Evolutionary conservation across 2,329 filamentous ascomycete species (phyloP), one percentile per base, ranked within the genome.

Genomic region (Stachybotrys elegans): DNA sequence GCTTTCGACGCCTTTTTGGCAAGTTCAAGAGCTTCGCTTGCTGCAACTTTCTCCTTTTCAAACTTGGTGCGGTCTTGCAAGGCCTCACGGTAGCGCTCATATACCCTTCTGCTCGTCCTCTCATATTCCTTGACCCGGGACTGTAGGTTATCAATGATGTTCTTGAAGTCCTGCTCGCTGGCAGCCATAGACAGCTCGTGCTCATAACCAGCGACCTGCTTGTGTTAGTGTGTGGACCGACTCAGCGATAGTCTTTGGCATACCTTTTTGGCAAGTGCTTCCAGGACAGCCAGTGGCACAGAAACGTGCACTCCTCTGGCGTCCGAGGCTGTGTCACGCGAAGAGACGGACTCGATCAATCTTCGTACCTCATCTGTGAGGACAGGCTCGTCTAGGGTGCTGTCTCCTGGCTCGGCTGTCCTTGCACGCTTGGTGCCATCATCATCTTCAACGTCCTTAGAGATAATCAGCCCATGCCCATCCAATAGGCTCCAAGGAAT

Each of bases 31-130:
- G 59, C 42, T 5, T 56, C 51, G 1, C 63, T 63, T 0, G 67
- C 59, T 35, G 73, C 67, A 31, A 67, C 60, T 40, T 69, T 69
- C 23, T 79, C 66, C 17, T 59, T 64, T 51, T 79, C 69, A 32
- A 73, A 75, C 5, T 52, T 54, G 25, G 64, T 66, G 25, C 76
- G 72, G 19, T 82, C 78, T 45, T 71, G 61, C 5, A 80, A 57
- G 3, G 78, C 75, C 13, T 65, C 65, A 50, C 74, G 70, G 45
- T 72, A 73, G 35, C 67, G 68, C 7, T 62, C 57, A 40, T 78
- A 71, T 4, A 79, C 68, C 6, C 60, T 59, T 19, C 63, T 61
- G 3, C 72, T 57, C 2, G 73, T 73, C 19, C 61, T 62, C 40
- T 70, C 61, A 42, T 73, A 67, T 16, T 72, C 72, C 22, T 71